Percentiles rank a stretch among this genome's conserved stretches.
phyloP scores from a whole-genome alignment of 805 yeast genomes.

The Barnettozyma californica region DNA sequence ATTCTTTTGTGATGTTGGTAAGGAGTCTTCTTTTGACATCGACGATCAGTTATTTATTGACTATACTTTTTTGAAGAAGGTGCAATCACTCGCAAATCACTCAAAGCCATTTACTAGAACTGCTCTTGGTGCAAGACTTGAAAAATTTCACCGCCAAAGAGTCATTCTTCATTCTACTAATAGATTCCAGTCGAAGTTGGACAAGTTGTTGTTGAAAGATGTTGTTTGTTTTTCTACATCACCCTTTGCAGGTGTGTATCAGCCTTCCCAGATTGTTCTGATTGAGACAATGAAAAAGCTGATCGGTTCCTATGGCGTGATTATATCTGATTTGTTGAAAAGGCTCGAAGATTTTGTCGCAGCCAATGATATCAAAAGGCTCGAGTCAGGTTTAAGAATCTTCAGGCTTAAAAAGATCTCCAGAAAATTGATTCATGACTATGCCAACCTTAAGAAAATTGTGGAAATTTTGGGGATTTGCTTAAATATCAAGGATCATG shows the following conservation, averaged over 20 bases:
- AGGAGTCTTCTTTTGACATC: conserved; percentile 55
- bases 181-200: conserved; percentile 63
- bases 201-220: conserved; percentile 57
- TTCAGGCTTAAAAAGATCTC: conserved; percentile 54
- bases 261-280: conserved; percentile 63
- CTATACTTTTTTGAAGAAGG: conserved; percentile 48
- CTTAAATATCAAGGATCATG: conserved; percentile 47
- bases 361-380: conserved; percentile 43
- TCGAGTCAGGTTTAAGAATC: conserved; percentile 60
- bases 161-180: conserved; percentile 66
- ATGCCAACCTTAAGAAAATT: conserved; percentile 42
- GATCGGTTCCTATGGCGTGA: conserved; percentile 55
- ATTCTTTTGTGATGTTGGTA: conserved; percentile 80
- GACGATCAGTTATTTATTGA: conserved; percentile 50
- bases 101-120: conserved; percentile 73
- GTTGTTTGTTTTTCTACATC: conserved; percentile 62
- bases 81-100: conserved; percentile 59
- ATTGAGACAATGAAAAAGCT: conserved; percentile 66
- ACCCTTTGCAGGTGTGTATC: conserved; percentile 61
- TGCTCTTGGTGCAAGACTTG: conserved; percentile 68
- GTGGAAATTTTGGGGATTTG: conserved; percentile 49
- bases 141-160: conserved; percentile 70
- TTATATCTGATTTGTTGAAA: conserved; percentile 46
- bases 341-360: conserved; percentile 45
- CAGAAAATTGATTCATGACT: conserved; percentile 53